These are phyloP conservation scores for Pochonia chlamydosporia DNA, from an alignment of 2,329 filamentous ascomycete genomes.

Conservation along the genomic window DNA sequence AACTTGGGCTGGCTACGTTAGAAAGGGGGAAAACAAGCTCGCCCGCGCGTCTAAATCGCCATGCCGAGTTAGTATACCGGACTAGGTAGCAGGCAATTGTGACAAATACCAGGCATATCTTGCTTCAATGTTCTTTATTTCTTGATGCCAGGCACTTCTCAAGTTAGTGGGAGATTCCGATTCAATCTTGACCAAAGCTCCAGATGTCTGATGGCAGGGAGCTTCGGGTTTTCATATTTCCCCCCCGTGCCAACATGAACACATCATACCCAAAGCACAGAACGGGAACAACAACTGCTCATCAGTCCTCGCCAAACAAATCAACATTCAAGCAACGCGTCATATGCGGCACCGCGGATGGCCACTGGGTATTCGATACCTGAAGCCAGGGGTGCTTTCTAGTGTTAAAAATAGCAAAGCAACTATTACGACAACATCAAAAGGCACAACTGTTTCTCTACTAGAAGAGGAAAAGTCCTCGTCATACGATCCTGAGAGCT, in stretches of 20 bases:
- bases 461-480: conserved; percentile 20
- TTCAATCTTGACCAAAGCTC: too few species aligned
- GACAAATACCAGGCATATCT: too few species aligned
- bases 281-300: background rate
- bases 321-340: background rate
- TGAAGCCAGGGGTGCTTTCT: background rate
- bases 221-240: conserved; percentile 2
- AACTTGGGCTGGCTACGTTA: too few species aligned
- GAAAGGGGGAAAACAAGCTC: too few species aligned
- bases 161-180: too few species aligned
- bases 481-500: conserved; percentile 20
- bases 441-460: background rate
- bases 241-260: too few species aligned
- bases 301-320: background rate
- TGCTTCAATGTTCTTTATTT: too few species aligned
- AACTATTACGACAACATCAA: conserved; percentile 1
- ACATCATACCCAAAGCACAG: background rate
- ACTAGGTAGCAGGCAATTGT: too few species aligned
- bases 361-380: conserved; percentile 4
- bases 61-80: too few species aligned
- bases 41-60: too few species aligned
- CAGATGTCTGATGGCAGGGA: too few species aligned
- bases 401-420: background rate
- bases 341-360: background rate
- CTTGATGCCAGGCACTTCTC: too few species aligned